Evolutionary conservation across 495 filamentous ascomycete genomes (phyloP).

Genomic region (Cenococcum geophilum): DNA sequence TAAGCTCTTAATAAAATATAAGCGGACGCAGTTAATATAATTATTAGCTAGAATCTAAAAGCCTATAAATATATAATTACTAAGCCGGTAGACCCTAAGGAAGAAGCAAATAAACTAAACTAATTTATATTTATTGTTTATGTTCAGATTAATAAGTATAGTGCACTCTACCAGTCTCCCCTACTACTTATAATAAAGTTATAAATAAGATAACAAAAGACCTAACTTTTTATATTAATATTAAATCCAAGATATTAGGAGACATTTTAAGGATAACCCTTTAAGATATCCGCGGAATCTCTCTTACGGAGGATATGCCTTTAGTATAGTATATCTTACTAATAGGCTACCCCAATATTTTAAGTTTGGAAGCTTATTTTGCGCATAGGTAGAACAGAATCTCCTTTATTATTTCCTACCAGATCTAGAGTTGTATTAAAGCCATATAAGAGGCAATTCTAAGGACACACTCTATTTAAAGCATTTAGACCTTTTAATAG

Average conservation of each 20-base stretch:
- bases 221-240: too few relatives aligned
- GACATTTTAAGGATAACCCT: background rate
- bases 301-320: background rate
- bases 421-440: background rate
- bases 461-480: background rate
- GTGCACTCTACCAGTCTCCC: background rate
- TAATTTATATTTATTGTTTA: background rate
- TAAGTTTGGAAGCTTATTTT: background rate
- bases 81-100: background rate
- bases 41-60: background rate
- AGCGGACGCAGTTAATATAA: background rate
- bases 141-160: background rate
- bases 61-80: background rate
- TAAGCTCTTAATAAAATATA: background rate
- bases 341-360: background rate
- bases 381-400: background rate
- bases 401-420: background rate
- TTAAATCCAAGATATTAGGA: background rate
- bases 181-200: background rate
- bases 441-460: background rate
- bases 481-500: background rate
- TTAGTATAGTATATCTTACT: too few relatives aligned
- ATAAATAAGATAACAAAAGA: background rate
- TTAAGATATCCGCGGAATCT: background rate
- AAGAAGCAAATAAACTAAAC: background rate